Percentiles rank a stretch among this genome's conserved stretches.
These are phyloP conservation scores for Abelmoschus esculentus DNA, from an alignment of 345 rosid genomes.

Conservation along the genomic window DNA sequence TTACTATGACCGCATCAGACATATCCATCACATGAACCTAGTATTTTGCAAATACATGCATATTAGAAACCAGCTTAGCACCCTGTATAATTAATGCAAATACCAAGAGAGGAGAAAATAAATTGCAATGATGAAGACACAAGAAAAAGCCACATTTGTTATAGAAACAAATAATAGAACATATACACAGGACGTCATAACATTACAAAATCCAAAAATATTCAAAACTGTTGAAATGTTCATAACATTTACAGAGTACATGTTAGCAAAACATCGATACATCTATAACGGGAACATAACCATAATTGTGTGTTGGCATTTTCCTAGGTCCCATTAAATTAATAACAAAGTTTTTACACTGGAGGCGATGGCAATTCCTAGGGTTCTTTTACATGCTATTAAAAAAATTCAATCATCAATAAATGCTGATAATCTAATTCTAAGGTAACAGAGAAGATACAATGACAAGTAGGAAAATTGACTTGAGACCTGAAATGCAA, in stretches of 20 bases:
- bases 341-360: not conserved
- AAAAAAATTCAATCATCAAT: not conserved
- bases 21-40: constrained; percentile 50
- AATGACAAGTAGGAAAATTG: not conserved
- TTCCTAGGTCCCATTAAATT: not conserved
- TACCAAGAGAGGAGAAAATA: not conserved
- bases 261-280: not conserved
- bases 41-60: constrained; percentile 22
- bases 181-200: not conserved
- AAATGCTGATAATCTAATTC: not conserved
- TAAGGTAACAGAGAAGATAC: not conserved
- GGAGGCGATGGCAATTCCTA: not conserved
- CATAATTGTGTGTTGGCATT: not conserved
- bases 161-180: not conserved
- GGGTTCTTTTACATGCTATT: not conserved
- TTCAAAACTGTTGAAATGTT: not conserved
- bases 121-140: not conserved
- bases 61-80: not conserved
- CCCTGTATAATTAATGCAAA: not conserved
- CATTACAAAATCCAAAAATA: not conserved
- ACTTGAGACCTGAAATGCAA: not conserved
- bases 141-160: not conserved
- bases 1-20: constrained; percentile 66
- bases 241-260: not conserved
- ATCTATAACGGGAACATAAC: not conserved